Percentiles rank a stretch among this genome's conserved stretches.
These are phyloP conservation scores for Clarireedia paspali DNA, from an alignment of 2,329 filamentous ascomycete species.

Conservation along the genomic window DNA sequence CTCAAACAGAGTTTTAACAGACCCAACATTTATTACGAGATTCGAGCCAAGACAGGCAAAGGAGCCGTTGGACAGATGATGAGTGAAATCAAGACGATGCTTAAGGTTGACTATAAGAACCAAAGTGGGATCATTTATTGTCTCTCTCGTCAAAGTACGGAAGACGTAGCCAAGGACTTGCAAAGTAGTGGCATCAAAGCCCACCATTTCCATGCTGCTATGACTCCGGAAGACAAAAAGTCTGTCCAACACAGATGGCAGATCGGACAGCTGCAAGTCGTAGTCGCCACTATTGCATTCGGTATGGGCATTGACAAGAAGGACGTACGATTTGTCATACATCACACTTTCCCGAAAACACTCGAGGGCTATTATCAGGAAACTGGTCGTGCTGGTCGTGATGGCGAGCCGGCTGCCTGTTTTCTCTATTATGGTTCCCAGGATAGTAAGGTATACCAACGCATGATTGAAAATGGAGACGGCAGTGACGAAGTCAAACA, in stretches of 20 bases:
- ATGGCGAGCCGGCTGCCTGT: conserved; percentile 80
- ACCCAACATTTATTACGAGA: conserved; percentile 88
- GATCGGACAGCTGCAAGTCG: conserved; percentile 68
- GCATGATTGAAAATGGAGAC: conserved; percentile 77
- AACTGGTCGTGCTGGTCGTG: conserved; percentile 87
- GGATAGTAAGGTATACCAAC: conserved; percentile 66
- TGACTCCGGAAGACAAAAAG: conserved; percentile 60
- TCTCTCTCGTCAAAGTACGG: conserved; percentile 74
- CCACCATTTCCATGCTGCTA: conserved; percentile 77
- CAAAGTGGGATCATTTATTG: conserved; percentile 92
- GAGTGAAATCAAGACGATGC: conserved; percentile 52
- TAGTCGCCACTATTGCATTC: conserved; percentile 96
- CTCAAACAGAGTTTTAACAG: conserved; percentile 95
- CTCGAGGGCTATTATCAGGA: conserved; percentile 98
- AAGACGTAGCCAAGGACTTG: conserved; percentile 68
- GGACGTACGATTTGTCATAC: conserved; percentile 92
- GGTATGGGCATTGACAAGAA: conserved; percentile 99
- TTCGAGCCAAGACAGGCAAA: conserved; percentile 46
- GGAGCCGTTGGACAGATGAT: conserved; percentile 26
- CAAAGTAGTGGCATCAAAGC: conserved; percentile 59
- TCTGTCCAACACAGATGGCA: conserved; percentile 79
- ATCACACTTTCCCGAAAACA: conserved; percentile 87
- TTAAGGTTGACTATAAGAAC: conserved; percentile 58
- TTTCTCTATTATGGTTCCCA: conserved; percentile 81
- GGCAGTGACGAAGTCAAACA: conserved; percentile 73